A percentile compares a stretch with the other conserved stretches of the same genome.
Evolutionary conservation across 352 stramenopile species (phyloP).

Genomic region (Halophytophthora polymorphica): DNA sequence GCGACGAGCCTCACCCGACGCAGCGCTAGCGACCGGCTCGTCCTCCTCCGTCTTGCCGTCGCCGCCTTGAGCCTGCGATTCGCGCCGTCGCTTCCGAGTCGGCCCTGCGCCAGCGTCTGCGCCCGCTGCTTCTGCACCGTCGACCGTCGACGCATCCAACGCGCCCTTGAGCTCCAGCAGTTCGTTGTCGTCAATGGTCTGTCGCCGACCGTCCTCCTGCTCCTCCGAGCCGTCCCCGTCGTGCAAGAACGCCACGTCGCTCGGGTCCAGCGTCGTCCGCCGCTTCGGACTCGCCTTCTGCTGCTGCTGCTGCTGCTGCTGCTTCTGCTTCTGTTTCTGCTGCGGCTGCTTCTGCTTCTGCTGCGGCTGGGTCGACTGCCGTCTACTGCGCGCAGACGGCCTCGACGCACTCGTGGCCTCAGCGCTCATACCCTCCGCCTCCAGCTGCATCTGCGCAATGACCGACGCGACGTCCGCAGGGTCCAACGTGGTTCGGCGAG

Average conservation of each 20-base stretch:
- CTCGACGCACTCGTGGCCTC: too few species aligned
- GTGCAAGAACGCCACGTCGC: slow-evolving; percentile 31
- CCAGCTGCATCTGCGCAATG: slow-evolving; percentile 34
- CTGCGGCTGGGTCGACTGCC: not conserved
- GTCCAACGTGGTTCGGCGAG: slow-evolving; percentile 51
- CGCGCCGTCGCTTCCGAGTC: slow-evolving; percentile 31
- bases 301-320: too few species aligned
- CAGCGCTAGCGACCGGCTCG: too few species aligned
- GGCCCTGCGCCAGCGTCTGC: not conserved
- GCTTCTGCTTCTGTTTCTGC: slow-evolving; percentile 2
- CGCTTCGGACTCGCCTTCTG: slow-evolving; percentile 15
- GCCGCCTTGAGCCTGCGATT: slow-evolving; percentile 11
- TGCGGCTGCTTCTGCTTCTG: slow-evolving; percentile 1
- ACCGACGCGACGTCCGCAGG: slow-evolving; percentile 40
- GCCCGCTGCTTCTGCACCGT: slow-evolving; percentile 4
- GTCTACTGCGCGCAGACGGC: not conserved
- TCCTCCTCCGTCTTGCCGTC: too few species aligned
- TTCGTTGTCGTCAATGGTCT: slow-evolving; percentile 59
- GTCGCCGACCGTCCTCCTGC: slow-evolving; percentile 29
- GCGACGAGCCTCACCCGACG: too few species aligned
- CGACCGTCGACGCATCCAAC: slow-evolving; percentile 10
- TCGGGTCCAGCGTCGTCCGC: slow-evolving; percentile 51
- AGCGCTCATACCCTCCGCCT: slow-evolving; percentile 12
- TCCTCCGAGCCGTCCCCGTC: slow-evolving; percentile 5
- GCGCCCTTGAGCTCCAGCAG: slow-evolving; percentile 36